A percentile compares a stretch with the other conserved stretches of the same genome.
These are phyloP conservation scores for Diaporthe sp. DNA, from an alignment of 2,329 filamentous ascomycete genomes.

Conservation along the genomic window DNA sequence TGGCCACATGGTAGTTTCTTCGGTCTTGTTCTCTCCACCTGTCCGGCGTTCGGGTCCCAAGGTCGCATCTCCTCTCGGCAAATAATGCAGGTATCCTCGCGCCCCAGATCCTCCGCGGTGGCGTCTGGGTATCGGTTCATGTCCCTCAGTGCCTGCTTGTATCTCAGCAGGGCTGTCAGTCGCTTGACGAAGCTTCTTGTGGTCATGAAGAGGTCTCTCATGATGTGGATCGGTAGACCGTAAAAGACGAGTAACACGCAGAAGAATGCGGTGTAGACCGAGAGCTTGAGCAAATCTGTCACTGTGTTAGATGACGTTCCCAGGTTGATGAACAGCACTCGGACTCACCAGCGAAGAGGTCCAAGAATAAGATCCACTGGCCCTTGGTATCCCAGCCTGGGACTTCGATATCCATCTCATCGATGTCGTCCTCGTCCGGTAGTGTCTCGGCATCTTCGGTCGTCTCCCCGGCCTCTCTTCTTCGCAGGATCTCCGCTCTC, in stretches of 20 bases:
- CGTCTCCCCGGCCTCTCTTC: conserved; percentile 60
- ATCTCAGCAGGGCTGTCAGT: conserved; percentile 88
- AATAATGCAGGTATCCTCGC: conserved; percentile 96
- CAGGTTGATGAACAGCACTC: background rate
- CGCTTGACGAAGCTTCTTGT: conserved; percentile 91
- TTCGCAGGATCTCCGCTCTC: conserved; percentile 64
- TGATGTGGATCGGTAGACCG: conserved; percentile 95
- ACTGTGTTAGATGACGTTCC: background rate
- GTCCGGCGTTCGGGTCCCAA: conserved; percentile 76
- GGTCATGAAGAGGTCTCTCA: conserved; percentile 95
- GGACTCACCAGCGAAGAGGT: conserved; percentile 81
- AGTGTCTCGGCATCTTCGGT: conserved; percentile 64
- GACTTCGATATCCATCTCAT: conserved; percentile 95
- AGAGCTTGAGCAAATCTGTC: conserved; percentile 88
- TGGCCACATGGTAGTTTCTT: conserved; percentile 98
- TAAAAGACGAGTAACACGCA: conserved; percentile 94
- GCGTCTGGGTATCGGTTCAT: conserved; percentile 97
- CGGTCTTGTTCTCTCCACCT: conserved; percentile 86
- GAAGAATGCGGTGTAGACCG: conserved; percentile 93
- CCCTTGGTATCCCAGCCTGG: conserved; percentile 97
- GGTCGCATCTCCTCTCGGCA: conserved; percentile 95
- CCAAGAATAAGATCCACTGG: conserved; percentile 89
- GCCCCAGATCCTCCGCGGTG: conserved; percentile 83
- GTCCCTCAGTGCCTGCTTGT: conserved; percentile 90
- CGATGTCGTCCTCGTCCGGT: conserved; percentile 77